Evolutionary conservation across 257 asterid species (phyloP).

Genomic region (Eustoma russellianum): DNA sequence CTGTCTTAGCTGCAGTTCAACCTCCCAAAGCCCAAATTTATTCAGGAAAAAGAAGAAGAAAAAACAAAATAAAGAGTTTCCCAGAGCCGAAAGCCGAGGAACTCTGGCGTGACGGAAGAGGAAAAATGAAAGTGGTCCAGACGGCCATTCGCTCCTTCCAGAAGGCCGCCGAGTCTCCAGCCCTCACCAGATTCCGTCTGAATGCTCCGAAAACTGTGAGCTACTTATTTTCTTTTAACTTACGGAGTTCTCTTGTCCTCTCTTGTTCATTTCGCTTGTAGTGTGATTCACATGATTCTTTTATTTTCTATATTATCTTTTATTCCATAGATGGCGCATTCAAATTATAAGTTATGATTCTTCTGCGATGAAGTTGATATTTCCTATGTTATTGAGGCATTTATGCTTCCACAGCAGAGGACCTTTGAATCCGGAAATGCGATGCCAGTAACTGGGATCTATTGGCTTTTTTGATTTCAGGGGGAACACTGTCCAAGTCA

Average conservation of each 20-base stretch:
- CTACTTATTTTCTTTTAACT: constrained; percentile 2
- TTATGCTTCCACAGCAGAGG: too few species aligned
- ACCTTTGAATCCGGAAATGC: too few species aligned
- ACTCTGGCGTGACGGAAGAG: too few species aligned
- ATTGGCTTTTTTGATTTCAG: too few species aligned
- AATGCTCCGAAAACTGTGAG: constrained; percentile 54
- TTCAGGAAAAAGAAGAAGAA: too few species aligned
- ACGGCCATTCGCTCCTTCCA: constrained; percentile 29
- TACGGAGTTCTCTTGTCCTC: not conserved
- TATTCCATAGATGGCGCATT: too few species aligned
- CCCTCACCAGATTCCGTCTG: constrained; percentile 42
- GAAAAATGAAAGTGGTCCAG: constrained; percentile 1
- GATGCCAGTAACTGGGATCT: too few species aligned
- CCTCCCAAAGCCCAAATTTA: too few species aligned
- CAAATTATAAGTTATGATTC: not conserved
- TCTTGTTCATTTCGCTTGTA: not conserved
- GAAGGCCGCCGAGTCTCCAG: constrained; percentile 38
- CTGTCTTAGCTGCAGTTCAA: too few species aligned
- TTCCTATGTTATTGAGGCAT: not conserved
- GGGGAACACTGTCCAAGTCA: too few species aligned
- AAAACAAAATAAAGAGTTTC: too few species aligned
- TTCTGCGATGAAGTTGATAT: not conserved
- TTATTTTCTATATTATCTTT: not conserved
- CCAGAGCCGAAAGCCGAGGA: too few species aligned
- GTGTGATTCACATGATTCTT: not conserved